Base-by-base conservation (phyloP, 2,329 filamentous ascomycete species). In the Colletotrichum shisoi region DNA sequence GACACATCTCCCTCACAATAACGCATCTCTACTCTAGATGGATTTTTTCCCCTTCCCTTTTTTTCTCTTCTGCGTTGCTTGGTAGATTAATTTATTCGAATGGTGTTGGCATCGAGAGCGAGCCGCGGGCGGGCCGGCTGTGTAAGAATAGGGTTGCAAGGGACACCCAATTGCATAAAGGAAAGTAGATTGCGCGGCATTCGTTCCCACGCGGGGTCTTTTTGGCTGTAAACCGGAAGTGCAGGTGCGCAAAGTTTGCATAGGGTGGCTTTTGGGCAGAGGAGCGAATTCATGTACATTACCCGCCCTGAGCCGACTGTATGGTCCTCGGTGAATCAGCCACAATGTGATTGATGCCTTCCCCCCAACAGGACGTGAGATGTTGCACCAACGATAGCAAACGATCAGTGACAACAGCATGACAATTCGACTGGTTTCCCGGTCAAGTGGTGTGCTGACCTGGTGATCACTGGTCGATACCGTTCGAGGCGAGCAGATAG, bases 1-100 rank as follows among this genome's bases (percentile, higher is more conserved):
- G 45, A 24, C 54, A 49, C 37, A 59, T 44, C 37, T 19, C 49
- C n/a, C 48, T 19, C 15, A 9, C 17, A 40, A 53, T 48, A 51
- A 61, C 24, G 49, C 65, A 68, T 68, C 65, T 68, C 65, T 68
- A 68, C 65, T 68, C 65, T 68, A 68, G 56, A 68, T 56, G 56
- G 49, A 56, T 52, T 34, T 24, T 52, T 19, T 17, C 27, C 46
- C 52, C 7, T 52, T 63, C 5, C 5, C 19, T 39, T 34, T 66
- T 52, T 31, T 48, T 51, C 37, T 42, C 31, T 59, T 37, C 21
- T 15, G 13, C 37, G 46, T 42, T 59, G 17, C 53, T 59, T 56
- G 24, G 39, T 17, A 45, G 42, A 27, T 21, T 52, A 27, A 24
- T 49, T 52, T 34, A 34, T 63, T 34, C 44, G 11, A 21, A 21